Conservation (phyloP, 352 stramenopile species). For the Phytophthora citricola region DNA sequence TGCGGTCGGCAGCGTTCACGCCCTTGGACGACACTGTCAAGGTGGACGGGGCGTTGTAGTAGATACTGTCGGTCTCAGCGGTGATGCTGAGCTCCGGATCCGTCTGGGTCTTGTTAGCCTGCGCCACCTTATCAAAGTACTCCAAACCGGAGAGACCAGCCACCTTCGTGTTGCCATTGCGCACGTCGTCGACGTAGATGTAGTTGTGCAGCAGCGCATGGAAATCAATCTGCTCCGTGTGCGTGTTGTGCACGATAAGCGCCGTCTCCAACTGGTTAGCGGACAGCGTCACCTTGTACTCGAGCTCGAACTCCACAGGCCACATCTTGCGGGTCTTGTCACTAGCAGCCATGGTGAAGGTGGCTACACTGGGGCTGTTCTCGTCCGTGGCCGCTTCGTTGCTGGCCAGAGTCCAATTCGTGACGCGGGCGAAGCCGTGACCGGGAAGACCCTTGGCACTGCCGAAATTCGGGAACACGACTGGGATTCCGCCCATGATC, state of each 20-base stretch:
- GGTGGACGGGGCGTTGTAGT: conserved; percentile 65
- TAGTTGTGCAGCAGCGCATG: conserved; percentile 96
- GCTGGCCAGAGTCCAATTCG: conserved; percentile 41
- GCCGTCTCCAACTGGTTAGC: conserved; percentile 62
- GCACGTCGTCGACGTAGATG: conserved; percentile 83
- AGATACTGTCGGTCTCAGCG: conserved; percentile 90
- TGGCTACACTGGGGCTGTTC: conserved; percentile 25
- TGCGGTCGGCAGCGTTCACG: conserved; percentile 43
- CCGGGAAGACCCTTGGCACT: conserved; percentile 50
- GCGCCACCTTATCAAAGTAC: conserved; percentile 89
- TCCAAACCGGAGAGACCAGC: conserved; percentile 83
- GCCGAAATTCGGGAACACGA: conserved; percentile 94
- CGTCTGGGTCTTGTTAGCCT: conserved; percentile 58
- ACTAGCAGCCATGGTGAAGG: conserved; percentile 41
- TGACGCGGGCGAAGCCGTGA: conserved; percentile 88
- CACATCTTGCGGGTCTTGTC: conserved; percentile 44
- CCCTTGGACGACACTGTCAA: conserved; percentile 63
- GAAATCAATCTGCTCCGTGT: conserved; percentile 82
- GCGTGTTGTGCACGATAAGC: conserved; percentile 89
- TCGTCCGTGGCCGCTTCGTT: conserved; percentile 8
- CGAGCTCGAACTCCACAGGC: conserved; percentile 63
- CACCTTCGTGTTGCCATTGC: conserved; percentile 58
- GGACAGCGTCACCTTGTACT: conserved; percentile 72
- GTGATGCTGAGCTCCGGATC: conserved; percentile 61
- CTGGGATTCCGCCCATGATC: conserved; percentile 88